phyloP scores from a whole-genome alignment of 1,284 basidiomycete species.

The Irpex sp. region DNA sequence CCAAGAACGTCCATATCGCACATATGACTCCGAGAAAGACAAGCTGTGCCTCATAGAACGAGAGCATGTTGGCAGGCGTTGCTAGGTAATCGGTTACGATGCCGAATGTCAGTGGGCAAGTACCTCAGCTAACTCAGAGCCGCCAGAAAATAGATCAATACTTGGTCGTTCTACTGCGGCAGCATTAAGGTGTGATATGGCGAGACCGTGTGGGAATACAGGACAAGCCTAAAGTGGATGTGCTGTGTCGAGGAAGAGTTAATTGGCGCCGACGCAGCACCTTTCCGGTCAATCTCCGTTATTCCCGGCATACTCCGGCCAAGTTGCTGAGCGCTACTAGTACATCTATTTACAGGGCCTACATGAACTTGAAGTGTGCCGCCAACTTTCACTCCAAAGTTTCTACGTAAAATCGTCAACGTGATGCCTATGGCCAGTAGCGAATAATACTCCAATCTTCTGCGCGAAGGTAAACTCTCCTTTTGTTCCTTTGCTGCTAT shows the following conservation, averaged over 20 bases:
- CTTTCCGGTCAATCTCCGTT: too few species aligned
- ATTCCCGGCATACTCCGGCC: background rate
- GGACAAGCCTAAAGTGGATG: background rate
- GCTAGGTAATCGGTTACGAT: background rate
- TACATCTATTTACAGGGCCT: too few species aligned
- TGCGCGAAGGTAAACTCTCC: too few species aligned
- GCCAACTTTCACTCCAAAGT: too few species aligned
- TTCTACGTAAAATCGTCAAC: too few species aligned
- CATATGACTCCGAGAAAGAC: conserved; percentile 41
- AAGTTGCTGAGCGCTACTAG: too few species aligned
- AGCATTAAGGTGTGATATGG: background rate
- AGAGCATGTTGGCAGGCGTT: conserved; percentile 4
- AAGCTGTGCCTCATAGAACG: conserved; percentile 55
- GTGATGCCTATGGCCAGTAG: too few species aligned
- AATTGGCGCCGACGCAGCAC: background rate
- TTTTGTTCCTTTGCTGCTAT: too few species aligned
- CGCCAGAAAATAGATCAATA: background rate
- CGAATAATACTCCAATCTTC: too few species aligned
- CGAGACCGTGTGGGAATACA: background rate
- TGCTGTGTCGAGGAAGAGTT: background rate
- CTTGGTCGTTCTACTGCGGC: background rate
- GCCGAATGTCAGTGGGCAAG: too few species aligned
- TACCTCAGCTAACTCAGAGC: too few species aligned
- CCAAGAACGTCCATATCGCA: conserved; percentile 40
- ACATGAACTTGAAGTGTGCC: too few species aligned